These are phyloP conservation scores for Hypoxylon subgilvum DNA, from an alignment of 495 filamentous ascomycete genomes.

Conservation along the genomic window DNA sequence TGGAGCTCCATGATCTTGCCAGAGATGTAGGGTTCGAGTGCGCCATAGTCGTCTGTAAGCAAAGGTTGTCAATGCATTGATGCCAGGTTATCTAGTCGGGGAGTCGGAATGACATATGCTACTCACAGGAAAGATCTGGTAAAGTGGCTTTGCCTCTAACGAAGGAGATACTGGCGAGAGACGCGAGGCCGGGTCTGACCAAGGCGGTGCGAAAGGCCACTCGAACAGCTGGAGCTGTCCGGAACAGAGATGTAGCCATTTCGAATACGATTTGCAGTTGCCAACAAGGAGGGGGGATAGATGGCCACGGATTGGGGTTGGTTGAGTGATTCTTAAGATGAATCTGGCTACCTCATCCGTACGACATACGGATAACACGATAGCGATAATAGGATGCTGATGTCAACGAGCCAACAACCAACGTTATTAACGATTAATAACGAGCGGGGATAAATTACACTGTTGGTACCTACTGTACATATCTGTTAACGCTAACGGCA, in stretches of 20 bases:
- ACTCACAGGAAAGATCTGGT: slow-evolving; percentile 89
- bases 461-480: too few relatives aligned
- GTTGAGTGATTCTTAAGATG: background rate
- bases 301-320: background rate
- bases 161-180: slow-evolving; percentile 73
- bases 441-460: too few relatives aligned
- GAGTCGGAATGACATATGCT: background rate
- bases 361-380: too few relatives aligned
- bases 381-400: background rate
- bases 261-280: slow-evolving; percentile 11
- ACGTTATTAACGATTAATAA: too few relatives aligned
- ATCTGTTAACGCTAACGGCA: too few relatives aligned
- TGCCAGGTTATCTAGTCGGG: background rate
- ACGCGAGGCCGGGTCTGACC: slow-evolving; percentile 54
- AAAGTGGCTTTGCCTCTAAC: slow-evolving; percentile 87
- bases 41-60: slow-evolving; percentile 77
- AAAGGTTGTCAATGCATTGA: slow-evolving; percentile 3
- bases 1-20: slow-evolving; percentile 98
- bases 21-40: slow-evolving; percentile 92
- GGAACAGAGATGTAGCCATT: slow-evolving; percentile 62
- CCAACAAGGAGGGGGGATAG: too few relatives aligned
- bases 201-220: slow-evolving; percentile 53
- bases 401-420: too few relatives aligned
- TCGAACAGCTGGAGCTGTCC: slow-evolving; percentile 53
- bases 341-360: background rate